A percentile compares a stretch with the other conserved stretches of the same genome.
These are phyloP conservation scores for Aspergillus panamensis DNA, from an alignment of 495 filamentous ascomycete genomes.

Conservation along the genomic window DNA sequence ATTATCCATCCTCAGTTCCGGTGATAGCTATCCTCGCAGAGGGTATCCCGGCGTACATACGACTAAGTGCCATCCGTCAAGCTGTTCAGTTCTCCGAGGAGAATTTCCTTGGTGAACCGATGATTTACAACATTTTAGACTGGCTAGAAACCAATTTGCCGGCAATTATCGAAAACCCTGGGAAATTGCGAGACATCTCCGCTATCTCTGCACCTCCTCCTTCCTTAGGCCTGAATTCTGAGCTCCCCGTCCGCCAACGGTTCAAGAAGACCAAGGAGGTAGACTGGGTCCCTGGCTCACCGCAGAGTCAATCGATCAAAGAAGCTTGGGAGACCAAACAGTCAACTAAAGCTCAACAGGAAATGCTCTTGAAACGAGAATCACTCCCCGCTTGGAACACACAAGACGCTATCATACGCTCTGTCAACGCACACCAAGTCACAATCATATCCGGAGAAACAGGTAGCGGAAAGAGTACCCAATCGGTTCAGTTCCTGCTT, in stretches of 20 bases:
- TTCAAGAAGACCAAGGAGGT: constrained; percentile 44
- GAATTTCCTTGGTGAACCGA: constrained; percentile 71
- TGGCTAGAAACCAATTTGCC: constrained; percentile 82
- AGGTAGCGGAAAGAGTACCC: constrained; percentile 94
- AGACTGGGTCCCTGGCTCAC: constrained; percentile 35
- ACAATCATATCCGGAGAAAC: constrained; percentile 97
- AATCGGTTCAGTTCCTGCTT: constrained; percentile 92
- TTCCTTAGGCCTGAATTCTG: constrained; percentile 15
- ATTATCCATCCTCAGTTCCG: constrained; percentile 76
- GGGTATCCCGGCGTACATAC: constrained; percentile 84
- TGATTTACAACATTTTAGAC: constrained; percentile 84
- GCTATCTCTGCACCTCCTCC: constrained; percentile 47
- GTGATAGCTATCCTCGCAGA: constrained; percentile 63
- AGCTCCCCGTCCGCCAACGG: constrained; percentile 48
- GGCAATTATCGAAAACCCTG: constrained; percentile 74
- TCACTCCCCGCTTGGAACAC: constrained; percentile 85
- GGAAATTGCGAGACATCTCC: constrained; percentile 76
- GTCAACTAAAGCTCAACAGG: constrained; percentile 55
- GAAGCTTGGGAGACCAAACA: constrained; percentile 55
- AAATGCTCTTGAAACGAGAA: constrained; percentile 66
- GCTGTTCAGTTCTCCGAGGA: constrained; percentile 63
- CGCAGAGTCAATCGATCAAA: constrained; percentile 41
- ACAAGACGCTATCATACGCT: constrained; percentile 66
- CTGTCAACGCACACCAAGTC: constrained; percentile 73
- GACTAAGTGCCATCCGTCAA: constrained; percentile 81